Conservation (phyloP, 2,329 filamentous ascomycete genomes). For the Blastomyces gilchristii region DNA sequence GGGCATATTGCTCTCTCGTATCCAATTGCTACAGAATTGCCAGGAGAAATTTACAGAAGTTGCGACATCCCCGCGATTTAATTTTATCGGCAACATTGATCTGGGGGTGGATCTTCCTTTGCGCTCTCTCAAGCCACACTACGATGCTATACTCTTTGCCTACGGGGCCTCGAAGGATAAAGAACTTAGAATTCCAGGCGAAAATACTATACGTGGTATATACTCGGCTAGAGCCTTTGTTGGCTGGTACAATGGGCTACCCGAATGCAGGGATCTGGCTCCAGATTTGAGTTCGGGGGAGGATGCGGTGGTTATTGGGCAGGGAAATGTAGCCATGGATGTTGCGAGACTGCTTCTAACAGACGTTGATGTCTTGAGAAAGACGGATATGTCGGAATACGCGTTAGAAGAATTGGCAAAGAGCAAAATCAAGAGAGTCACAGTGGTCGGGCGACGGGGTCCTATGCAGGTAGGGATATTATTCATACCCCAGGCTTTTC, state of each 20-base stretch:
- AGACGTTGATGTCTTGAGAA: slow-evolving; percentile 59
- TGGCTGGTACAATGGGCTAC: slow-evolving; percentile 96
- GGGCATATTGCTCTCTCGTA: background rate
- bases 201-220: slow-evolving; percentile 58
- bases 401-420: slow-evolving; percentile 63
- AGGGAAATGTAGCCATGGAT: slow-evolving; percentile 93
- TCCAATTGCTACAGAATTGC: slow-evolving; percentile 57
- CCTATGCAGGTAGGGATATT: slow-evolving; percentile 62
- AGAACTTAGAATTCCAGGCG: slow-evolving; percentile 67
- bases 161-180: slow-evolving; percentile 85
- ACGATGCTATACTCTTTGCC: slow-evolving; percentile 83
- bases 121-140: slow-evolving; percentile 61
- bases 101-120: slow-evolving; percentile 64
- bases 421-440: slow-evolving; percentile 68
- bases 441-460: slow-evolving; percentile 79
- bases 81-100: slow-evolving; percentile 80
- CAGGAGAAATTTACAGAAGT: slow-evolving; percentile 89
- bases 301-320: slow-evolving; percentile 78
- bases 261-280: slow-evolving; percentile 62
- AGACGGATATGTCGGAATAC: slow-evolving; percentile 81
- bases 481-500: background rate
- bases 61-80: slow-evolving; percentile 69
- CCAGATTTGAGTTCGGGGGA: slow-evolving; percentile 66
- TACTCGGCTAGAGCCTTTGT: slow-evolving; percentile 89
- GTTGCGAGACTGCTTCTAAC: slow-evolving; percentile 80